Evolutionary conservation across 208 protist species (phyloP).

Genomic region (Vickermania spadyakhi): DNA sequence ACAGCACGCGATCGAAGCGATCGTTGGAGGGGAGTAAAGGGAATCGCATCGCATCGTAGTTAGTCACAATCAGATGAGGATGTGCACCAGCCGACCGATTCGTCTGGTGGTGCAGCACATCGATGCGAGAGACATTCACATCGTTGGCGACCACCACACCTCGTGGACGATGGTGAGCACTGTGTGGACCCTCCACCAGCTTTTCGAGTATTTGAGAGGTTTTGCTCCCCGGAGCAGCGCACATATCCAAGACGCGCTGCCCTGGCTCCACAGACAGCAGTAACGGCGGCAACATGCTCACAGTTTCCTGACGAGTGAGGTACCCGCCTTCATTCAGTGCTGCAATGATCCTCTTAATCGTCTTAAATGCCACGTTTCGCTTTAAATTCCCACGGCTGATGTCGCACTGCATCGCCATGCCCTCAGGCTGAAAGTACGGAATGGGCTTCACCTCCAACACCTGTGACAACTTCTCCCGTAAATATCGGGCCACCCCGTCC

Average conservation of each 20-base stretch:
- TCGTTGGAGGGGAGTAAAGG: constrained; percentile 44
- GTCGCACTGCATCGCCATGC: constrained; percentile 58
- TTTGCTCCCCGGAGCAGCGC: constrained; percentile 84
- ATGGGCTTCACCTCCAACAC: constrained; percentile 34
- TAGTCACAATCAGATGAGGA: constrained; percentile 81
- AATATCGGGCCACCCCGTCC: constrained; percentile 25
- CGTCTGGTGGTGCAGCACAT: constrained; percentile 83
- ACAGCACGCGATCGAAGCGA: constrained; percentile 88
- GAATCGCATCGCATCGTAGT: constrained; percentile 80
- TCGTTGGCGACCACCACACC: constrained; percentile 91
- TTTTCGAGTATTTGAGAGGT: constrained; percentile 82
- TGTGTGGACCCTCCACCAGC: constrained; percentile 20
- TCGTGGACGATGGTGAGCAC: constrained; percentile 3
- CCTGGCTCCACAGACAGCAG: constrained; percentile 65
- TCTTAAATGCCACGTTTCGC: constrained; percentile 44
- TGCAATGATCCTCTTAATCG: constrained; percentile 65
- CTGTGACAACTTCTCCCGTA: constrained; percentile 23
- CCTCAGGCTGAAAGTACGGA: constrained; percentile 42
- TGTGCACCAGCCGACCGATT: constrained; percentile 46
- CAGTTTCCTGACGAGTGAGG: constrained; percentile 88
- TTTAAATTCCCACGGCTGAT: constrained; percentile 77
- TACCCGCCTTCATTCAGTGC: constrained; percentile 85
- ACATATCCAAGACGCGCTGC: constrained; percentile 83
- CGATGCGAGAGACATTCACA: constrained; percentile 66
- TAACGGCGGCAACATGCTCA: constrained; percentile 85